A percentile compares a stretch with the other conserved stretches of the same genome.
Evolutionary conservation across 2,329 filamentous ascomycete genomes (phyloP).

Genomic region (Raffaelea arxii): DNA sequence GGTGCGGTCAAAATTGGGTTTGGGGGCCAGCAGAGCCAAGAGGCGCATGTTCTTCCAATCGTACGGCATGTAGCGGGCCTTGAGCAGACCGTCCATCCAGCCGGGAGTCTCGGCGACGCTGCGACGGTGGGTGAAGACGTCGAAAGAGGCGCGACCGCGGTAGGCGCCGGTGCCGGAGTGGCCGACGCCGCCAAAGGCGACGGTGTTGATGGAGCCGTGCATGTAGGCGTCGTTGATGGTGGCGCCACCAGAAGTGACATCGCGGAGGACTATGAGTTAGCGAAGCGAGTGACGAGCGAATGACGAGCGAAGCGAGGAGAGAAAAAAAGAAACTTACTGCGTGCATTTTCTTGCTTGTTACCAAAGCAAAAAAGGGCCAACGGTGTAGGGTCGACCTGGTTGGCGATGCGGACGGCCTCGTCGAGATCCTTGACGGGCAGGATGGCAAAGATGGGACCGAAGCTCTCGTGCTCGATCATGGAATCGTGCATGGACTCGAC

Average conservation of each 20-base stretch:
- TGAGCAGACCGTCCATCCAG: conserved; percentile 59
- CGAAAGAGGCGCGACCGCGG: conserved; percentile 65
- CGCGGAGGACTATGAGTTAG: conserved; percentile 39
- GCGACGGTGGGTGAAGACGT: conserved; percentile 52
- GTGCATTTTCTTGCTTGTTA: conserved; percentile 64
- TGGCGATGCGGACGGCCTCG: conserved; percentile 73
- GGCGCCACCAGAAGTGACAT: conserved; percentile 59
- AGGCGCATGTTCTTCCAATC: conserved; percentile 32
- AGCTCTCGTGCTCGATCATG: conserved; percentile 75
- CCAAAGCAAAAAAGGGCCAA: conserved; percentile 81
- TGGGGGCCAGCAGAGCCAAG: conserved; percentile 32
- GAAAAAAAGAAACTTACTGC: conserved; percentile 35
- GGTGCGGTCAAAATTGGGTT: conserved; percentile 53
- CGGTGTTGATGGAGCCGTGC: conserved; percentile 51
- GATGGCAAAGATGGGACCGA: conserved; percentile 85
- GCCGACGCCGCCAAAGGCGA: conserved; percentile 78
- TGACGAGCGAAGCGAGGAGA: background rate
- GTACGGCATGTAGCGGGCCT: conserved; percentile 60
- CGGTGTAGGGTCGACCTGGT: conserved; percentile 72
- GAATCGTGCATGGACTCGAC: conserved; percentile 67
- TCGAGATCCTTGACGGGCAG: conserved; percentile 71
- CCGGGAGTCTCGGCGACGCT: conserved; percentile 50
- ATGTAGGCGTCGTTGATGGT: conserved; percentile 46
- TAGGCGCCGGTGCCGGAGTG: conserved; percentile 69
- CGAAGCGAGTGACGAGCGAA: background rate